A percentile compares a stretch with the other conserved stretches of the same genome.
These are phyloP conservation scores for Danielia oregonensis DNA, from an alignment of 805 yeast genomes.

Conservation along the genomic window DNA sequence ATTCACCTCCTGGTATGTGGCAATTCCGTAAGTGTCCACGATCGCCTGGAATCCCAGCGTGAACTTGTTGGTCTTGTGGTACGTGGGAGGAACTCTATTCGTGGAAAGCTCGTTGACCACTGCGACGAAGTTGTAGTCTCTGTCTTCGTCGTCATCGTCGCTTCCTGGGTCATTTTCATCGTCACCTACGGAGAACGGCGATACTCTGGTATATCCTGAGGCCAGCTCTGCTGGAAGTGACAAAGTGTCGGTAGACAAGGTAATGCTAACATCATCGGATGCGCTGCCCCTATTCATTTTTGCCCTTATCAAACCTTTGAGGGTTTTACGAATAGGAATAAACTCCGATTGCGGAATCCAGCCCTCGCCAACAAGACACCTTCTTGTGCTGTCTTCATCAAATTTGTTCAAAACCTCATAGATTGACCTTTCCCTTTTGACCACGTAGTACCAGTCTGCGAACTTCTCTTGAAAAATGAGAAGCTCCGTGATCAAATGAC, in stretches of 20 bases:
- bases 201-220: constrained; percentile 5
- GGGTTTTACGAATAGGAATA: constrained; percentile 25
- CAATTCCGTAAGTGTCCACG: constrained; percentile 75
- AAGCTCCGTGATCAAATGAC: constrained; percentile 37
- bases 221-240: constrained; percentile 10
- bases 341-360: constrained; percentile 66
- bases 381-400: constrained; percentile 63
- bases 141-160: constrained; percentile 17
- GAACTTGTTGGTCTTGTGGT: constrained; percentile 65
- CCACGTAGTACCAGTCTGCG: constrained; percentile 26
- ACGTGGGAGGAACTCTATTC: constrained; percentile 67
- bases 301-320: constrained; percentile 44
- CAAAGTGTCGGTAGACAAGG: constrained; percentile 15
- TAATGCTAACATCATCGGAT: constrained; percentile 9
- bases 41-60: constrained; percentile 67
- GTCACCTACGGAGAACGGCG: constrained; percentile 8
- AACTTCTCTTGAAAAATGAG: constrained; percentile 32
- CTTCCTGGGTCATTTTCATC: constrained; percentile 19
- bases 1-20: constrained; percentile 70
- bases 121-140: constrained; percentile 19
- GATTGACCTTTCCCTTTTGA: constrained; percentile 55
- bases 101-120: constrained; percentile 61
- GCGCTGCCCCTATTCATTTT: constrained; percentile 13
- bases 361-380: constrained; percentile 68
- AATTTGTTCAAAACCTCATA: constrained; percentile 60